Evolutionary conservation across 2,329 filamentous ascomycete genomes (phyloP).

Genomic region (Fusarium austroafricanum): DNA sequence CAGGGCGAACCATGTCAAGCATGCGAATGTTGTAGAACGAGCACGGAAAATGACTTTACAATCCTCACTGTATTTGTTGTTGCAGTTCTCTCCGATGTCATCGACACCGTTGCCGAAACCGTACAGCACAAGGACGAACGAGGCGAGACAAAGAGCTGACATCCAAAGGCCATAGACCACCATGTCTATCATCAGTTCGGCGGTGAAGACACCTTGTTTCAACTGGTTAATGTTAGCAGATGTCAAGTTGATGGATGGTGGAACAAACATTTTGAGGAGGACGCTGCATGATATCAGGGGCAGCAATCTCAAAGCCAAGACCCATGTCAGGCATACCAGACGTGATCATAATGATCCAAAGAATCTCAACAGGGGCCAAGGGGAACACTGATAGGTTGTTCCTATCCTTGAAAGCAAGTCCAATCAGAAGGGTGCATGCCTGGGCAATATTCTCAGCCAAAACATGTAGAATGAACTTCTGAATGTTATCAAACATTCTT

Average conservation of each 20-base stretch:
- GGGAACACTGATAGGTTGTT: conserved; percentile 75
- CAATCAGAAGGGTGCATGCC: conserved; percentile 74
- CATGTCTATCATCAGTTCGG: conserved; percentile 73
- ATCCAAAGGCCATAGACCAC: conserved; percentile 76
- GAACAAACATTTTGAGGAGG: conserved; percentile 71
- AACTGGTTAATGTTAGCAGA: conserved; percentile 38
- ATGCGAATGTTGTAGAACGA: conserved; percentile 77
- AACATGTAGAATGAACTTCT: conserved; percentile 77
- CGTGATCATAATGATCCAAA: conserved; percentile 85
- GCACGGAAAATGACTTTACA: conserved; percentile 75
- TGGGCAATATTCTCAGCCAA: conserved; percentile 77
- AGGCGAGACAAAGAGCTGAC: conserved; percentile 66
- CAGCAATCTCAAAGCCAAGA: conserved; percentile 76
- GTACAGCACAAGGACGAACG: conserved; percentile 66
- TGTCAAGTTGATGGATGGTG: no score
- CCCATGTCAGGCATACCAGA: conserved; percentile 81
- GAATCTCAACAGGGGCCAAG: conserved; percentile 77
- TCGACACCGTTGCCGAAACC: conserved; percentile 59
- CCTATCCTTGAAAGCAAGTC: conserved; percentile 75
- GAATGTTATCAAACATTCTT: conserved; percentile 78
- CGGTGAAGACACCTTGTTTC: conserved; percentile 70
- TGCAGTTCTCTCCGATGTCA: conserved; percentile 69
- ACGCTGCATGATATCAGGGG: conserved; percentile 74
- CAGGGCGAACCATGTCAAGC: conserved; percentile 78
- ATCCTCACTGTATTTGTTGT: conserved; percentile 62